Percentiles rank a stretch among this genome's conserved stretches.
phyloP scores from a whole-genome alignment of 192 early-diverging fungal genomes.

The Cladochytrium replicatum region DNA sequence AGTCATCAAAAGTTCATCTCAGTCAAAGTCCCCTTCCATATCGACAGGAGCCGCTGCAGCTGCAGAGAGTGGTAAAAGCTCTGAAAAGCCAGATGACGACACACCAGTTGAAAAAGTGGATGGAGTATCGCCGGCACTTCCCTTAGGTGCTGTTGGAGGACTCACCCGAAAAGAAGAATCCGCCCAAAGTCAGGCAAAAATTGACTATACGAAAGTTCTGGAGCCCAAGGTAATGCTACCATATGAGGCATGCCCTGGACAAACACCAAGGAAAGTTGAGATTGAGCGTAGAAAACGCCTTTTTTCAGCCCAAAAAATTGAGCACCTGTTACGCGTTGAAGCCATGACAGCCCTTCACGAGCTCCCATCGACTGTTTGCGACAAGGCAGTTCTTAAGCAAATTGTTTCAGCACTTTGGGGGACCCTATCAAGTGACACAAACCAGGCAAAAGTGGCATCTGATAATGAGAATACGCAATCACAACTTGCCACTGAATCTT shows the following conservation, averaged over 20 bases:
- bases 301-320: slow-evolving; percentile 29
- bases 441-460: too few relatives aligned
- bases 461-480: too few relatives aligned
- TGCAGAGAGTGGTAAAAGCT: not conserved
- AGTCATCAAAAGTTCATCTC: not conserved
- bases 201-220: slow-evolving; percentile 27
- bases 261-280: slow-evolving; percentile 46
- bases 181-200: not conserved
- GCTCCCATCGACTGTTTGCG: too few relatives aligned
- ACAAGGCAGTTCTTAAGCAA: too few relatives aligned
- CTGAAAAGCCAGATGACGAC: not conserved
- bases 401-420: too few relatives aligned
- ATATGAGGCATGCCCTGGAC: slow-evolving; percentile 29
- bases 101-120: not conserved
- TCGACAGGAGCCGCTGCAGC: not conserved
- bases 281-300: slow-evolving; percentile 43
- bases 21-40: not conserved
- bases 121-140: not conserved
- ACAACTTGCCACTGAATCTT: too few relatives aligned
- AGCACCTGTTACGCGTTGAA: slow-evolving; percentile 11
- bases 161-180: not conserved
- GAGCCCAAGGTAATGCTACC: slow-evolving; percentile 45
- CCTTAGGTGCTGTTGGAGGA: not conserved
- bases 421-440: too few relatives aligned
- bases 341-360: not conserved